Evolutionary conservation across 371 early-diverging fungal species (phyloP).

Genomic region (Mucor circinelloides): DNA sequence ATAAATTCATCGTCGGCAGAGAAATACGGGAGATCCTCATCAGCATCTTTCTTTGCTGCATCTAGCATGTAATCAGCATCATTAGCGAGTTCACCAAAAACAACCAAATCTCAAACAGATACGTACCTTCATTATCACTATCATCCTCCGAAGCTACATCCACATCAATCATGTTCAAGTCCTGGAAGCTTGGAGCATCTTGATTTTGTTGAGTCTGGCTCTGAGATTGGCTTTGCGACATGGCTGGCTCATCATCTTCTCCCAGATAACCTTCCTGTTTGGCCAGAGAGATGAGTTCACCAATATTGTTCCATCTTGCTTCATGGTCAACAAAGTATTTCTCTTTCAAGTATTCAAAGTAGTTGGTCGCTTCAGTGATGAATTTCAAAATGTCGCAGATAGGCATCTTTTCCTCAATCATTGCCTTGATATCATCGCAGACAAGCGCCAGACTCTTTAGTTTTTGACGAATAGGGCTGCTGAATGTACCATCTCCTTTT

Average conservation of each 20-base stretch:
- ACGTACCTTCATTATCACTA: neutral
- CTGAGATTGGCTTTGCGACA: neutral
- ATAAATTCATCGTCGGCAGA: neutral
- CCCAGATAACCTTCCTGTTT: neutral
- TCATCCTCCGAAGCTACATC: neutral
- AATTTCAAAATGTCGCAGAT: slow-evolving; percentile 20
- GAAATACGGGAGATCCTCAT: neutral
- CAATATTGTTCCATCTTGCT: slow-evolving; percentile 37
- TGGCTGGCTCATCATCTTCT: neutral
- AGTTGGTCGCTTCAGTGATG: slow-evolving; percentile 26
- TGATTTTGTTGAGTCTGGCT: neutral
- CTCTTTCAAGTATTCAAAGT: slow-evolving; percentile 26
- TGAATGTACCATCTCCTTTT: neutral
- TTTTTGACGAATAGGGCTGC: neutral
- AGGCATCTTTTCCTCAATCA: slow-evolving; percentile 24
- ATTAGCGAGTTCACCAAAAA: neutral
- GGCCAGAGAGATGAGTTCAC: slow-evolving; percentile 37
- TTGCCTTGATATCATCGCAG: neutral
- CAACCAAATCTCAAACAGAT: neutral
- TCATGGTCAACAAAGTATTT: slow-evolving; percentile 20
- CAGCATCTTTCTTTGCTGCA: neutral
- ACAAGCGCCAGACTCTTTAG: slow-evolving; percentile 12
- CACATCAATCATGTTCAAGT: neutral
- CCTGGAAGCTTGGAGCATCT: neutral
- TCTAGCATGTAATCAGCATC: neutral